Conservation (phyloP, 805 yeast genomes). For the Pichia heedii region DNA sequence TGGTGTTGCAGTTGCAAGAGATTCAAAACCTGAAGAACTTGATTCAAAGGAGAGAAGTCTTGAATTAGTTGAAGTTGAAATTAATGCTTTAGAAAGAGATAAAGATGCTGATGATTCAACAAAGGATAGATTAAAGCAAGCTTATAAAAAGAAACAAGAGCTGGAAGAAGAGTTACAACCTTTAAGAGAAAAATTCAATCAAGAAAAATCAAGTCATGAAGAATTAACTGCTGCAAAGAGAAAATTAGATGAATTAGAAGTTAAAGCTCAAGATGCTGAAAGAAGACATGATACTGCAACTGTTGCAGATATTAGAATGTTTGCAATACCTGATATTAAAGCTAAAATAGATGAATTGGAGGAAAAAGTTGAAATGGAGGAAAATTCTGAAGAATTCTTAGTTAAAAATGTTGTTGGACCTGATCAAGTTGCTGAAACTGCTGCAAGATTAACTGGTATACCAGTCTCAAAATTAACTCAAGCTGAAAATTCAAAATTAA, state of each 20-base stretch:
- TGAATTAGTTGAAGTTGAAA: conserved; percentile 88
- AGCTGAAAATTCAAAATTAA: conserved; percentile 88
- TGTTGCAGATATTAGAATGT: conserved; percentile 93
- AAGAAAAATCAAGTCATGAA: conserved; percentile 86
- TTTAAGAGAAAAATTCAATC: conserved; percentile 70
- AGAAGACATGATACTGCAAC: conserved; percentile 92
- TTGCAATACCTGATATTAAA: conserved; percentile 91
- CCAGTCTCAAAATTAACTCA: conserved; percentile 92
- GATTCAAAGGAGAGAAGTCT: conserved; percentile 90
- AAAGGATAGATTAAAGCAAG: conserved; percentile 74
- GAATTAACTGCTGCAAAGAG: conserved; percentile 83
- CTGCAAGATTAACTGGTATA: conserved; percentile 93
- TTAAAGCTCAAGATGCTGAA: conserved; percentile 92
- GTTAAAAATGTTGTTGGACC: conserved; percentile 85
- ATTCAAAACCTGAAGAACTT: conserved; percentile 93
- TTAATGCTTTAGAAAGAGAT: conserved; percentile 94
- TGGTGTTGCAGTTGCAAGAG: conserved; percentile 95
- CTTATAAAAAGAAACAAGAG: conserved; percentile 70
- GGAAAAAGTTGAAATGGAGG: conserved; percentile 65
- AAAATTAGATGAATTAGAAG: conserved; percentile 85
- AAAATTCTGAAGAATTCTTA: conserved; percentile 41
- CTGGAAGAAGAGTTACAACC: conserved; percentile 82
- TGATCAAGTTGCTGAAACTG: conserved; percentile 77
- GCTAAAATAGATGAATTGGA: conserved; percentile 67
- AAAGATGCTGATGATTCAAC: conserved; percentile 76